Evolutionary conservation across 805 yeast species (phyloP), one percentile per base, ranked within the genome.

Genomic region (Metschnikowia reukaufii): DNA sequence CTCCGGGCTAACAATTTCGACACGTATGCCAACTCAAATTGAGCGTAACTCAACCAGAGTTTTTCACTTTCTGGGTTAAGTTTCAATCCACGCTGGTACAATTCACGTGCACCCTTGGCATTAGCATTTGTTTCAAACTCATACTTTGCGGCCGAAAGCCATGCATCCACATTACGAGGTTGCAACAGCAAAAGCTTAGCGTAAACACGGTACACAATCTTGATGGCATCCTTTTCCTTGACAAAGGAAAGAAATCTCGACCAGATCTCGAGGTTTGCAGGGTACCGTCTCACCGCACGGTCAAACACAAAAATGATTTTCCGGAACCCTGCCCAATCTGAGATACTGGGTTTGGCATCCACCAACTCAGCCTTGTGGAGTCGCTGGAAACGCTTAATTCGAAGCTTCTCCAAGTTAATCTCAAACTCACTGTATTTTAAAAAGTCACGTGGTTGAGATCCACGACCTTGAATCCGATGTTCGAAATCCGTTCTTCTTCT

Each of bases 401-500:
- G 80, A 48, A 94, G 72, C 54, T 79, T 82, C 52, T 91, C 97
- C 36, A 94, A 74, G 59, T 84, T 85, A 48, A 65, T 74, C 62
- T 94, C 99, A 62, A 84, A 95, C 44, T 81, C 86, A 37, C 85
- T 79, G 63, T 94, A 94, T 56, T 79, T 78, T 46, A 88, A 62
- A 60, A 83, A 95, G 64, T 92, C 98, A 44, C 79, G 70, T 2
- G 88, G 79, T 52, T 78, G 82, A 10, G 91, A 81, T 1, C 94
- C 96, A 65, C 98, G 77, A 36, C 96, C 88, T 37, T 80, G 79
- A 44, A 94, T 79, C 47, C 96, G 71, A 64, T 94, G 96, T 67
- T 94, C 99, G 59, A 90, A 94, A 67, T 91, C 97, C 0, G 97
- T 92, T 70, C 99, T 79, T 62, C 90, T 81, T 68, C 94, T 84